Percentiles rank a stretch among this genome's conserved stretches.
phyloP scores from a whole-genome alignment of 169 alveolate genomes.

The Eimeria zaria region DNA sequence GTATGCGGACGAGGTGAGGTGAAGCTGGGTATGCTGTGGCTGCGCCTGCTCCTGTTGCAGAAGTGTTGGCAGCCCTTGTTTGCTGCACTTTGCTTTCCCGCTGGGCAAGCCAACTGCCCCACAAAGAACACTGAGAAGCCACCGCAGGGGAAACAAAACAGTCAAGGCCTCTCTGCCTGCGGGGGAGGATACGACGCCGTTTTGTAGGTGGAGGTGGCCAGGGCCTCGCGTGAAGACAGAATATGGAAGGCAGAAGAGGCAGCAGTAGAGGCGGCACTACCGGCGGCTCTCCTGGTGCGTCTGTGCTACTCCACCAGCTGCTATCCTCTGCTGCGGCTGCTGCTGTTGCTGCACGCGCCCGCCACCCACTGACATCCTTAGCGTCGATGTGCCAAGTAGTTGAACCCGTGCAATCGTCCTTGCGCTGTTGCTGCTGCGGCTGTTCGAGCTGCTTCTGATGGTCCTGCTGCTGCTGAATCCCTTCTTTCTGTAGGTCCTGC shows the following conservation, averaged over 20 bases:
- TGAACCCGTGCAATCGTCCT: background rate
- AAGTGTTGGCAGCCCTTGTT: background rate
- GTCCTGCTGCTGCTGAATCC: background rate
- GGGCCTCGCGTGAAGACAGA: slow-evolving; percentile 45
- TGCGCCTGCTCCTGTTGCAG: slow-evolving; percentile 1
- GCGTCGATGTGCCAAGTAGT: background rate
- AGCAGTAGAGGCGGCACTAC: slow-evolving; percentile 56
- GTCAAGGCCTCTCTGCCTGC: slow-evolving; percentile 32
- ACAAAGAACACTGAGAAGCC: background rate
- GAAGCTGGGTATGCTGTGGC: background rate
- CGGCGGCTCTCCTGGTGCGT: slow-evolving; percentile 31
- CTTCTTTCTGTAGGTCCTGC: background rate
- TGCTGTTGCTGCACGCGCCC: slow-evolving; percentile 65
- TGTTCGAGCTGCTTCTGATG: slow-evolving; percentile 20
- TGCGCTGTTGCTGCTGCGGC: background rate
- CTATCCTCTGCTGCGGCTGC: slow-evolving; percentile 38
- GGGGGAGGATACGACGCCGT: background rate
- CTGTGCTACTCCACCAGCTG: slow-evolving; percentile 46
- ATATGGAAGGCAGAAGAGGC: slow-evolving; percentile 63
- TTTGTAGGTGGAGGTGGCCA: slow-evolving; percentile 71
- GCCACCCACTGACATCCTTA: background rate
- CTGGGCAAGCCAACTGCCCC: slow-evolving; percentile 10
- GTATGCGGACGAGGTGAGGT: background rate
- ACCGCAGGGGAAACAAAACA: slow-evolving; percentile 32
- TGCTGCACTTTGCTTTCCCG: background rate